Base-by-base conservation (phyloP, 768 basidiomycete genomes). In the Leccinum ochraceum region DNA sequence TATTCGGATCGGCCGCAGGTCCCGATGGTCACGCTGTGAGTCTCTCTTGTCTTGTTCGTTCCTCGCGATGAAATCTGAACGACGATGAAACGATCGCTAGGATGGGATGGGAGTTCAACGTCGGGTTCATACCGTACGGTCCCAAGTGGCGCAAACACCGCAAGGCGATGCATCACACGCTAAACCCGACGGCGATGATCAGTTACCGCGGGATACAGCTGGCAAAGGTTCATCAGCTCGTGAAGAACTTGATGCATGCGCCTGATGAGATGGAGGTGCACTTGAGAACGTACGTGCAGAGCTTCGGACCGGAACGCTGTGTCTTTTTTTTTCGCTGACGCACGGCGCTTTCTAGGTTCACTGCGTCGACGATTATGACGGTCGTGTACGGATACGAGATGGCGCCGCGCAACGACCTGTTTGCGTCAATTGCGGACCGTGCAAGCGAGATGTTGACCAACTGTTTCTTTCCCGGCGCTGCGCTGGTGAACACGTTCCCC, bases 91-190 rank as follows among this genome's bases (percentile, higher is more conserved):
- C 8, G 8, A 42, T 42, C 7, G 7, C 51, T 9, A 66, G 66
- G 32, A 74, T 75, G 73, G 77, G 77, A 17, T 79, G 77, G 74
- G 75, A 76, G 53, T 78, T 77, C 59, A 74, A 76, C 57, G 66
- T 74, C 7, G 74, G 68, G 28, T 64, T 76, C 34, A 70, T 75
- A 62, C 71, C 66, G 2, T 79, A 80, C 59, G 77, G 76, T 1
- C 54, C 74, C 2, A 61, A 59, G 49, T 81, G 79, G 80, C 72
- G 77, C 11, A 67, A 62, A 34, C 75, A 79, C 57, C 65, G 78
- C 36, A 71, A 74, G 50, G 68, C 75, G 36, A 73, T 74, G 59
- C 77, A 78, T 46, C 75, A 79, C 37, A 66, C 65, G n/a, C 70
- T 79, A 62, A 69, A 68, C 49, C 71, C 68, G n/a, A 71, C 69